A percentile compares a stretch with the other conserved stretches of the same genome.
Conservation (phyloP, 2,329 filamentous ascomycete genomes). For the Fusarium sp. region DNA sequence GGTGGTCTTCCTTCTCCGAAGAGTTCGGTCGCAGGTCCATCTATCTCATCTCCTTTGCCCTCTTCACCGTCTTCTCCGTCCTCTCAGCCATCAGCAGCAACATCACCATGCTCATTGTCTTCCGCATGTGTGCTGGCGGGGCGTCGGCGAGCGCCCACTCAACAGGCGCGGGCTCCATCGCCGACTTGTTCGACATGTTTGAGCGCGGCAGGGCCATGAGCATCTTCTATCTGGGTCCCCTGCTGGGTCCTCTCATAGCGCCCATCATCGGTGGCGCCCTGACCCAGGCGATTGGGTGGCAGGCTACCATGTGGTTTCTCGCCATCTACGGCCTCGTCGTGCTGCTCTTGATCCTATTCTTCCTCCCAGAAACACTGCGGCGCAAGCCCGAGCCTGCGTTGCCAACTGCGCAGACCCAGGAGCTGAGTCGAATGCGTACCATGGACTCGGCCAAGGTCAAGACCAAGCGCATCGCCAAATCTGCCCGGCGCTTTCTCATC, state of each 20-base stretch:
- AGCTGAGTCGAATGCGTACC: constrained; percentile 63
- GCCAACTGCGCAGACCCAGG: constrained; percentile 9
- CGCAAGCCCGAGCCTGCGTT: constrained; percentile 38
- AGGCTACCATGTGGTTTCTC: constrained; percentile 81
- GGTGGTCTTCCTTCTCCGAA: constrained; percentile 88
- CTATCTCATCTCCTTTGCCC: constrained; percentile 76
- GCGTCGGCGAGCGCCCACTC: constrained; percentile 83
- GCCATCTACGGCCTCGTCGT: constrained; percentile 72
- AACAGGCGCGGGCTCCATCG: constrained; percentile 83
- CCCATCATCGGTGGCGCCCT: constrained; percentile 81
- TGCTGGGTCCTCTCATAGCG: constrained; percentile 77
- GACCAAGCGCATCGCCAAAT: constrained; percentile 61
- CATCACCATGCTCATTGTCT: constrained; percentile 79
- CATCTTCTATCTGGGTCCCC: constrained; percentile 80
- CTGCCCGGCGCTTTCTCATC: constrained; percentile 69
- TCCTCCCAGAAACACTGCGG: constrained; percentile 70
- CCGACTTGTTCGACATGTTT: constrained; percentile 78
- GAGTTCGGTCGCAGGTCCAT: constrained; percentile 77
- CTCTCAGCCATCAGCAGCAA: constrained; percentile 73
- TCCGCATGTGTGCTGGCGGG: constrained; percentile 77
- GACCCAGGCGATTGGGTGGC: constrained; percentile 75
- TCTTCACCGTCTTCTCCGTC: constrained; percentile 77
- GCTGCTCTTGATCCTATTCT: constrained; percentile 65
- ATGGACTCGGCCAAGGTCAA: constrained; percentile 67
- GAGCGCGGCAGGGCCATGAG: constrained; percentile 84